Percentiles rank a stretch among this genome's conserved stretches.
Conservation (phyloP, 164 flowering plant species). For the Malania oleifera region DNA sequence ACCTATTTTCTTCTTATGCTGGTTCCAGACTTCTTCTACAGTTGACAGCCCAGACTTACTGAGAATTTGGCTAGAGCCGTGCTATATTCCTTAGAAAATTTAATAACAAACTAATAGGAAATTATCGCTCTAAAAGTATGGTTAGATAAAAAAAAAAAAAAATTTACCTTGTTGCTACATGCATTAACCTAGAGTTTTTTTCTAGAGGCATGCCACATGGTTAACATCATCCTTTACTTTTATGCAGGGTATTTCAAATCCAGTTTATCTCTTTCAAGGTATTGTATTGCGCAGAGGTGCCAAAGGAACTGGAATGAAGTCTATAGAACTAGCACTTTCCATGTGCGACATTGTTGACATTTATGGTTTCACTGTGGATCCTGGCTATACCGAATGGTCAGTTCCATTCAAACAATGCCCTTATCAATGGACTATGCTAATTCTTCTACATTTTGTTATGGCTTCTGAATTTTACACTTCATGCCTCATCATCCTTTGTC, state of each 20-base stretch:
- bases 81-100: too few relatives aligned
- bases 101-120: too few relatives aligned
- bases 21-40: too few relatives aligned
- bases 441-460: background rate
- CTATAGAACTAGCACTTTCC: constrained; percentile 93
- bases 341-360: constrained; percentile 98
- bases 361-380: constrained; percentile 99
- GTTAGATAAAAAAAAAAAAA: too few relatives aligned
- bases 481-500: background rate
- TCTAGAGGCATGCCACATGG: too few relatives aligned
- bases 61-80: too few relatives aligned
- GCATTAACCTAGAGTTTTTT: too few relatives aligned
- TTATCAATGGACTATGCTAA: background rate
- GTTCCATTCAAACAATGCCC: constrained; percentile 18
- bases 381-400: constrained; percentile 96
- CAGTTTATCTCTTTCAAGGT: constrained; percentile 98
- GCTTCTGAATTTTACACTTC: background rate
- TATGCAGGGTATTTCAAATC: constrained; percentile 80
- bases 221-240: background rate
- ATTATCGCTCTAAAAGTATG: too few relatives aligned
- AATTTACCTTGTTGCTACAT: too few relatives aligned
- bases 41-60: too few relatives aligned
- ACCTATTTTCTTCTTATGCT: too few relatives aligned
- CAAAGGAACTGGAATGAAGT: constrained; percentile 99
- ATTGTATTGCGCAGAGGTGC: constrained; percentile 97